A percentile compares a stretch with the other conserved stretches of the same genome.
phyloP scores from a whole-genome alignment of 495 filamentous ascomycete species.

The Platismatia glauca region DNA sequence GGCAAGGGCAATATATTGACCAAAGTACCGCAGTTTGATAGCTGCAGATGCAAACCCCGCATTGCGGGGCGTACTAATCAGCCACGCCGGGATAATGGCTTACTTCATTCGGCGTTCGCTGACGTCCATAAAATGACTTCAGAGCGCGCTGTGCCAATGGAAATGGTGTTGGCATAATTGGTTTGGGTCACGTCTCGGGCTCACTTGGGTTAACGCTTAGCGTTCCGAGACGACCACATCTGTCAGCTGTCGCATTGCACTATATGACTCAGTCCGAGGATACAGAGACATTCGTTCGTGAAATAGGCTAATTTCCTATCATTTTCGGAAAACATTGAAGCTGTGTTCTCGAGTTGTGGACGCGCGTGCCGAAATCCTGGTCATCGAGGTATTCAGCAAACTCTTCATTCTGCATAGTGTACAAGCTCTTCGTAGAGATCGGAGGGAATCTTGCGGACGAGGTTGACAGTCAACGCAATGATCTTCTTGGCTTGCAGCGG shows the following conservation, averaged over 20 bases:
- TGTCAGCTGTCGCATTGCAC: background rate
- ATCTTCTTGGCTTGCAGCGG: conserved; percentile 72
- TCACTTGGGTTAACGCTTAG: background rate
- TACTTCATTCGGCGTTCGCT: background rate
- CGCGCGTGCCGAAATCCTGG: background rate
- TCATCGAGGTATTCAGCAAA: conserved; percentile 11
- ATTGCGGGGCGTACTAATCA: background rate
- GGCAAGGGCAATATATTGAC: background rate
- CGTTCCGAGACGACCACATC: background rate
- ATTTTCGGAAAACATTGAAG: background rate
- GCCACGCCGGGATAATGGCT: background rate
- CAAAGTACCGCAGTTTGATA: background rate
- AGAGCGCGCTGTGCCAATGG: background rate
- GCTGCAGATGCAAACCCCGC: background rate
- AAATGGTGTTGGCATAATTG: background rate
- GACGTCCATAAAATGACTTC: background rate
- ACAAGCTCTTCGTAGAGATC: conserved; percentile 86
- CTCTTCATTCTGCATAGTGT: conserved; percentile 62
- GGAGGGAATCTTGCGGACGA: conserved; percentile 78
- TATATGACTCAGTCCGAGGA: background rate
- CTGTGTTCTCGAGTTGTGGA: background rate
- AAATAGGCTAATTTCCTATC: background rate
- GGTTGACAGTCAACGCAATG: conserved; percentile 65
- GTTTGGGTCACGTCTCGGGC: background rate
- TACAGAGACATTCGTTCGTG: background rate